Base-by-base conservation (phyloP, 108 stramenopile species). In the Craspedostauros australis region DNA sequence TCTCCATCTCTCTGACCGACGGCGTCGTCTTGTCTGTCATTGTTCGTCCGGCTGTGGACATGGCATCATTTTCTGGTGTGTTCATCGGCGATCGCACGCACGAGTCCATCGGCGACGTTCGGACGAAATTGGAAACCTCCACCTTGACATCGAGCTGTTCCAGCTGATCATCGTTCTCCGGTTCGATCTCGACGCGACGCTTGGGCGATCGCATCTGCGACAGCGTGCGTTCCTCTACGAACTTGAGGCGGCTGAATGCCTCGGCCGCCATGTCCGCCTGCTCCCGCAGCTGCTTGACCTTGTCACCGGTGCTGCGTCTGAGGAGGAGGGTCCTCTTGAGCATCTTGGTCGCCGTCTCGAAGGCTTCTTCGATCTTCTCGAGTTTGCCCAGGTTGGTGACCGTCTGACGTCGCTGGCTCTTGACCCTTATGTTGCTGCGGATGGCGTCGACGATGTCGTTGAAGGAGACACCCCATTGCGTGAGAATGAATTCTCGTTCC, bases 371-470 rank as follows among this genome's bases (percentile, higher is more conserved):
- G 22, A 75, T 54, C 2, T 50, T 49, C 12, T 64, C 60, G 26
- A 64, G 44, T 41, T 60, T 76, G n/a, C 70, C 61, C 4, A 88
- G 56, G 27, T 80, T 81, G 25, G 64, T 75, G 3, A 83, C 79
- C 3, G 86, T 83, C 18, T 72, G 82, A 11, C 82, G 58, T 7
- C 86, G 56, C 50, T 81, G 77, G 23, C 73, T 72, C 38, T 88
- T 88, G 7, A 68, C 63, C 22, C 62, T 57, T 23, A 80, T 57
- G 43, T 76, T 75, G 5, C 31, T 44, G n/a, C 86, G 70, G 5
- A 88, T 76, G n/a, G 79, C 60, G 5, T 57, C 62, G 27, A 68
- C 65, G 37, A 88, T 77, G 5, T 88, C 79, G 21, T 75, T 41
- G 44, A 77, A 68, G 25, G 76, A 47, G 26, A 68, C 61, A 12